Percentiles rank a stretch among this genome's conserved stretches.
Conservation (phyloP, 2,329 filamentous ascomycete species). For the Phialophora chinensis region DNA sequence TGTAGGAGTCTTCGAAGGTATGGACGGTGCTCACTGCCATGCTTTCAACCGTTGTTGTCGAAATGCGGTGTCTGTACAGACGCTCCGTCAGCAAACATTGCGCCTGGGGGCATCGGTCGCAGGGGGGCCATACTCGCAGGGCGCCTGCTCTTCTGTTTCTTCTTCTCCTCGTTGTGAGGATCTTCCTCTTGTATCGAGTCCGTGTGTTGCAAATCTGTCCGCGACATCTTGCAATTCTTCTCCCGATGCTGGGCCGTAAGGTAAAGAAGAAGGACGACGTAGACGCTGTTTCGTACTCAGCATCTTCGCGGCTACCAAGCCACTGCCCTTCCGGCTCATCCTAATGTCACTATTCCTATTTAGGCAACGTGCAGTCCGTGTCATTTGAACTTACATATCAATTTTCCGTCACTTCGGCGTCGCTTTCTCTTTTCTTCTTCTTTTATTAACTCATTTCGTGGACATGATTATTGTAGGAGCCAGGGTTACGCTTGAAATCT, state of each 20-base stretch:
- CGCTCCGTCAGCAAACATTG: conserved; percentile 25
- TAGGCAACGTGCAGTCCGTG: conserved; percentile 24
- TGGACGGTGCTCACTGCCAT: conserved; percentile 78
- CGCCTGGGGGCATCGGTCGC: conserved; percentile 9
- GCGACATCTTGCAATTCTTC: conserved; percentile 47
- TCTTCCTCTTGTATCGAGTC: conserved; percentile 55
- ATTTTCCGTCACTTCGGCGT: conserved; percentile 34
- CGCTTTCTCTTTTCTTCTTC: conserved; percentile 43
- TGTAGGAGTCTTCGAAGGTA: conserved; percentile 31
- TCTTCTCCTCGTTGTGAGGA: conserved; percentile 57
- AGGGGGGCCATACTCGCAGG: conserved; percentile 73
- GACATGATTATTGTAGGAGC: conserved; percentile 71
- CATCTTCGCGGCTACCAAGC: conserved; percentile 11
- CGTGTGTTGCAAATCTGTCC: conserved; percentile 47
- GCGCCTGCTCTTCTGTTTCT: conserved; percentile 87
- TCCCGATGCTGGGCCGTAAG: not conserved
- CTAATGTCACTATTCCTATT: conserved; percentile 19
- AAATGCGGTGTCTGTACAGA: conserved; percentile 82
- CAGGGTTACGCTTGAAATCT: conserved; percentile 52
- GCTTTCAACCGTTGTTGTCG: conserved; percentile 96
- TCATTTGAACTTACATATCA: conserved; percentile 25
- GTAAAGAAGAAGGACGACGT: conserved; percentile 17
- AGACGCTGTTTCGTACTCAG: conserved; percentile 15
- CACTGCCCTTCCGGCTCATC: conserved; percentile 24
- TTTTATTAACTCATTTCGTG: conserved; percentile 62